These are phyloP conservation scores for Ogataea henricii DNA, from an alignment of 805 yeast genomes.

Conservation along the genomic window DNA sequence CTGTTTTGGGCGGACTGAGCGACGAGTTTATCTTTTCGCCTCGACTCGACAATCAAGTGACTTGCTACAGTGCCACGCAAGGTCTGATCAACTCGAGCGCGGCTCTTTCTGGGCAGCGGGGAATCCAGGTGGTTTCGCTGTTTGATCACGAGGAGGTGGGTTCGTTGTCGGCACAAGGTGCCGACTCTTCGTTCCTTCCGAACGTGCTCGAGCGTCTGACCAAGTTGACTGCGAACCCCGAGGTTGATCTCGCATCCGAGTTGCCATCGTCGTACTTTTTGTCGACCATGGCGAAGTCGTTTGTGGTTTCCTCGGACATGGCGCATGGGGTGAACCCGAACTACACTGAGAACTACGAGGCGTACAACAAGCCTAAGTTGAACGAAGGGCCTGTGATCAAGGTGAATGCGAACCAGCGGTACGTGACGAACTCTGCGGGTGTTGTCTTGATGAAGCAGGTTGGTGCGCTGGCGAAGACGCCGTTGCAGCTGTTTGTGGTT, in stretches of 20 bases:
- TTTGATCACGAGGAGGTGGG: slow-evolving; percentile 98
- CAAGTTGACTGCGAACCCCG: slow-evolving; percentile 42
- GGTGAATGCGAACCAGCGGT: slow-evolving; percentile 92
- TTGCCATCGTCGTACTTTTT: slow-evolving; percentile 42
- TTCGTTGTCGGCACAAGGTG: slow-evolving; percentile 93
- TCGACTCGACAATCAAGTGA: slow-evolving; percentile 85
- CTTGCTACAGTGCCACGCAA: slow-evolving; percentile 77
- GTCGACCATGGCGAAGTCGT: slow-evolving; percentile 72
- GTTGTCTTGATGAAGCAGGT: slow-evolving; percentile 71
- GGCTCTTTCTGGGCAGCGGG: slow-evolving; percentile 45
- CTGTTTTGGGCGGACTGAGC: slow-evolving; percentile 83
- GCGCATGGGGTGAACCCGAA: slow-evolving; percentile 98
- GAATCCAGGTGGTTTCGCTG: slow-evolving; percentile 73
- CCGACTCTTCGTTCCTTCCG: slow-evolving; percentile 87
- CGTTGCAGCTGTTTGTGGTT: slow-evolving; percentile 90
- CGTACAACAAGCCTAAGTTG: slow-evolving; percentile 73
- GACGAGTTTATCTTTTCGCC: slow-evolving; percentile 92
- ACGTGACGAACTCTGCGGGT: slow-evolving; percentile 92
- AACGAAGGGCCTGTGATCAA: slow-evolving; percentile 93
- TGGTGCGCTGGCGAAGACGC: slow-evolving; percentile 70
- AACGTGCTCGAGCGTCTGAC: slow-evolving; percentile 73
- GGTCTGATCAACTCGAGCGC: slow-evolving; percentile 57
- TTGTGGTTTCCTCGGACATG: slow-evolving; percentile 90
- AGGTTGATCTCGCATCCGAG: slow-evolving; percentile 36
- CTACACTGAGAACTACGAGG: slow-evolving; percentile 74